These are phyloP conservation scores for Agrocybe pediades DNA, from an alignment of 768 basidiomycete genomes.

Conservation along the genomic window DNA sequence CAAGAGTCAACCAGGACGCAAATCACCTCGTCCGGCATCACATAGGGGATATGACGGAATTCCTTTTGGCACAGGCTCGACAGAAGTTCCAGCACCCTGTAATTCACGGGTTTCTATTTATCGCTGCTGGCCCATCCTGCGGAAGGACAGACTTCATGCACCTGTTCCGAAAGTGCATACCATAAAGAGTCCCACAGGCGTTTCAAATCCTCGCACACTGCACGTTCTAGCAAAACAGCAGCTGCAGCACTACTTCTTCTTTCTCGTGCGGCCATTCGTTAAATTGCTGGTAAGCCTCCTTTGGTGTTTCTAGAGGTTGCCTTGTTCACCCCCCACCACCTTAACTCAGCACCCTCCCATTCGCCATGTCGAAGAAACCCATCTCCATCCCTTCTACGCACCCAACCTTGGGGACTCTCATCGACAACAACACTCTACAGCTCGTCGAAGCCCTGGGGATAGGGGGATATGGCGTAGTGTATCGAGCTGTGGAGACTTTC, in stretches of 20 bases:
- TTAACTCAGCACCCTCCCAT: constrained; percentile 6
- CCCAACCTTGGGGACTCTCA: constrained; percentile 71
- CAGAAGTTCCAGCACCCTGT: constrained; percentile 7
- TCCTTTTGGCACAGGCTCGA: constrained; percentile 1
- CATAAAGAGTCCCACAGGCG: constrained; percentile 12
- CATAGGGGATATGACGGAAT: constrained; percentile 8
- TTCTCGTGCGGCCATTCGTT: constrained; percentile 4
- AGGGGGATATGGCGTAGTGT: constrained; percentile 95
- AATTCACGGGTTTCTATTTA: constrained; percentile 3
- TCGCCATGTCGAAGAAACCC: constrained; percentile 24
- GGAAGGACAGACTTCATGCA: constrained; percentile 10
- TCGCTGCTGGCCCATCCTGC: constrained; percentile 8
- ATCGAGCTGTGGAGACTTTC: constrained; percentile 74
- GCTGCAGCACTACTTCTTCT: constrained; percentile 11
- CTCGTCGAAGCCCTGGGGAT: constrained; percentile 87
- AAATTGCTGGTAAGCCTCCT: constrained; percentile 10
- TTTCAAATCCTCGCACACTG: constrained; percentile 28
- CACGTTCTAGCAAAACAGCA: constrained; percentile 21
- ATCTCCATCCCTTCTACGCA: constrained; percentile 23
- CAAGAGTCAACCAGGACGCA: constrained; percentile 6
- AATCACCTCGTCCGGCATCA: constrained; percentile 6
- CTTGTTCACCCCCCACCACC: constrained; percentile 11
- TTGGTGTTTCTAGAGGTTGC: background rate
- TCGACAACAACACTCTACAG: constrained; percentile 82
- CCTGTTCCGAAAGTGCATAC: constrained; percentile 8